Base-by-base conservation (phyloP, 2,329 filamentous ascomycete genomes). In the Parafenestella ontariensis region DNA sequence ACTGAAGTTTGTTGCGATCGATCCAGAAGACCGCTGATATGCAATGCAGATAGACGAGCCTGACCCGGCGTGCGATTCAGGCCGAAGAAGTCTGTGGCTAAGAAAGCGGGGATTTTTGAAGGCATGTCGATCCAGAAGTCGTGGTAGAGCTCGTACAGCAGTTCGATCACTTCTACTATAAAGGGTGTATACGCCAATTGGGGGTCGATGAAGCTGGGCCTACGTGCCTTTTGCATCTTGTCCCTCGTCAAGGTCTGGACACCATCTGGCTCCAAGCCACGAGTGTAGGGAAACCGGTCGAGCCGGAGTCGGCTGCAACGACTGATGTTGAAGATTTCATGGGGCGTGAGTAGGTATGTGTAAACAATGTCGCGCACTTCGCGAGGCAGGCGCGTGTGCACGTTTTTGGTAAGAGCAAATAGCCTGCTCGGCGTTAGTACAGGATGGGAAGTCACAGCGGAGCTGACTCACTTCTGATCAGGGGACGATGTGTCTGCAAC, bases 321-420 rank as follows among this genome's bases (percentile, higher is more conserved):
- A 17, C n/a, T 33, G 6, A 50, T 34, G 1, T 13, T 41, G 39
- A 24, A 26, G 10, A 36, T 42, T 2, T 33, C 31, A 28, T 26
- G 11, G 2, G 24, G 18, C 20, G 41, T 41, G 39, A 50, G 17
- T 3, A 50, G 40, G 39, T 43, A 44, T 3, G 5, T 29, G 39
- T 50, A 44, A 4, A 42, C 44, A 6, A 34, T 34, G 17, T 50
- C 40, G 17, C 47, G 47, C 9, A 50, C 28, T 42, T 43, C 39
- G 21, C 47, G 47, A 4, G 39, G 47, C 13, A 50, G 13, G 7
- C 41, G 24, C 15, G 41, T 28, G 10, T 43, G 41, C 2, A 29
- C 41, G 15, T 29, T 29, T 10, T 29, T 43, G 5, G 41, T 18
- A 13, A 31, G 24, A 2, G 23, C n/a, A 15, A 13, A 29, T 11